Evolutionary conservation across 805 yeast species (phyloP).

Genomic region (Lipomyces chichibuensis): DNA sequence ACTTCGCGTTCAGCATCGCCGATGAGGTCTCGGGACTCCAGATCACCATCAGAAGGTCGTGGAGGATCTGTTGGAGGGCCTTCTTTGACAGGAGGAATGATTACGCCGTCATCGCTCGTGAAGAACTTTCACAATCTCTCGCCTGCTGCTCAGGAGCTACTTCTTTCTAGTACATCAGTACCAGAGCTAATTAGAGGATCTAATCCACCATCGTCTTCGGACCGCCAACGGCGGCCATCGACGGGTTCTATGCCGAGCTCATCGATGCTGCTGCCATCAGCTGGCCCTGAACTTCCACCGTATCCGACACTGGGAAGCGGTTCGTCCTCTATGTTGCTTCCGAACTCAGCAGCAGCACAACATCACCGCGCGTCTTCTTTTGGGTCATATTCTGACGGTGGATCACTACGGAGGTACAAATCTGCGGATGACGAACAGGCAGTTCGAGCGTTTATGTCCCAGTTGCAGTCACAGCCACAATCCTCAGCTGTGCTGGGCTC

Average conservation of each 20-base stretch:
- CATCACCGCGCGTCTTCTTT: slow-evolving; percentile 28
- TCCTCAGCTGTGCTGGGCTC: slow-evolving; percentile 16
- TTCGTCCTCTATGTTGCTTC: slow-evolving; percentile 4
- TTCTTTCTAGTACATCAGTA: slow-evolving; percentile 26
- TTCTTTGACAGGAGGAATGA: slow-evolving; percentile 16
- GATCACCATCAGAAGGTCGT: slow-evolving; percentile 18
- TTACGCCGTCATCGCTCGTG: slow-evolving; percentile 29
- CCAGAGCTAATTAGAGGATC: slow-evolving; percentile 23
- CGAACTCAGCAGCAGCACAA: neutral
- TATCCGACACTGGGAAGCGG: slow-evolving; percentile 20
- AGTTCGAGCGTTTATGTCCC: slow-evolving; percentile 6
- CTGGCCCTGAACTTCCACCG: slow-evolving; percentile 28
- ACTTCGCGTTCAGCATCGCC: slow-evolving; percentile 32
- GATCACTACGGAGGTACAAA: slow-evolving; percentile 22
- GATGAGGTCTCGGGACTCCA: slow-evolving; percentile 18
- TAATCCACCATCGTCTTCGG: neutral
- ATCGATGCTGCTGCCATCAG: slow-evolving; percentile 30
- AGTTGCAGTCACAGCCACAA: neutral
- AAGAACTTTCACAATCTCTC: slow-evolving; percentile 32
- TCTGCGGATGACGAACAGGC: slow-evolving; percentile 29
- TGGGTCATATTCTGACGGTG: slow-evolving; percentile 24
- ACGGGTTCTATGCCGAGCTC: slow-evolving; percentile 13
- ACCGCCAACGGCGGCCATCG: slow-evolving; percentile 20
- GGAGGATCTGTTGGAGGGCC: slow-evolving; percentile 1
- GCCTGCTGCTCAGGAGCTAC: slow-evolving; percentile 34